Percentiles rank a stretch among this genome's conserved stretches.
These are phyloP conservation scores for Trichoderma sp. DNA, from an alignment of 2,329 filamentous ascomycete species.

Conservation along the genomic window DNA sequence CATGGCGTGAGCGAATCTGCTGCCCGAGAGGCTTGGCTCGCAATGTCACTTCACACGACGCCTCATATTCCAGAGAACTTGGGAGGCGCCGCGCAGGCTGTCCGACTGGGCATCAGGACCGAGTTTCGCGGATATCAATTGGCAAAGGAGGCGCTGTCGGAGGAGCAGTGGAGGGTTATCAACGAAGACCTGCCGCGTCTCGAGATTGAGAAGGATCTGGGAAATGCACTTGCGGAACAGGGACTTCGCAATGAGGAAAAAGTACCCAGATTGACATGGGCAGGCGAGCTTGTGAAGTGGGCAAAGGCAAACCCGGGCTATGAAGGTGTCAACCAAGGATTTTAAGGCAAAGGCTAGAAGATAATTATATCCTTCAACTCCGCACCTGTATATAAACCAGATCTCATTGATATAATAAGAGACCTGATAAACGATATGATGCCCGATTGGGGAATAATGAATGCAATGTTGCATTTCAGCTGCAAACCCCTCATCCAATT, in stretches of 20 bases:
- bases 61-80: slow-evolving; percentile 16
- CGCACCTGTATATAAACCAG: background rate
- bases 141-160: background rate
- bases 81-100: slow-evolving; percentile 11
- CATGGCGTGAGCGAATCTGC: slow-evolving; percentile 11
- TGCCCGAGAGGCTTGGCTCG: slow-evolving; percentile 16
- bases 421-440: background rate
- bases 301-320: slow-evolving; percentile 19
- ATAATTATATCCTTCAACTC: background rate
- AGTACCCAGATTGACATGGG: slow-evolving; percentile 13
- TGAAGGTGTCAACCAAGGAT: slow-evolving; percentile 8
- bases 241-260: slow-evolving; percentile 1
- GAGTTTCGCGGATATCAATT: slow-evolving; percentile 6
- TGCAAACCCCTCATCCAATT: background rate
- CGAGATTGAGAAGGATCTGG: slow-evolving; percentile 17
- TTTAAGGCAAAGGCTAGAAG: background rate
- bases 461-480: background rate
- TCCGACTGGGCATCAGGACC: slow-evolving; percentile 11
- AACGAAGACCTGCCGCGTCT: slow-evolving; percentile 19
- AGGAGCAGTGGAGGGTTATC: slow-evolving; percentile 6
- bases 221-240: slow-evolving; percentile 12
- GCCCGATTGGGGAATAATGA: background rate
- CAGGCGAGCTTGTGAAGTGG: slow-evolving; percentile 5
- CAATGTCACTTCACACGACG: slow-evolving; percentile 19
- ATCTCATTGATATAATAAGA: background rate